Evolutionary conservation across 1,139 yeast species (phyloP).

Genomic region (Nakaseomyces uthaithaninus): DNA sequence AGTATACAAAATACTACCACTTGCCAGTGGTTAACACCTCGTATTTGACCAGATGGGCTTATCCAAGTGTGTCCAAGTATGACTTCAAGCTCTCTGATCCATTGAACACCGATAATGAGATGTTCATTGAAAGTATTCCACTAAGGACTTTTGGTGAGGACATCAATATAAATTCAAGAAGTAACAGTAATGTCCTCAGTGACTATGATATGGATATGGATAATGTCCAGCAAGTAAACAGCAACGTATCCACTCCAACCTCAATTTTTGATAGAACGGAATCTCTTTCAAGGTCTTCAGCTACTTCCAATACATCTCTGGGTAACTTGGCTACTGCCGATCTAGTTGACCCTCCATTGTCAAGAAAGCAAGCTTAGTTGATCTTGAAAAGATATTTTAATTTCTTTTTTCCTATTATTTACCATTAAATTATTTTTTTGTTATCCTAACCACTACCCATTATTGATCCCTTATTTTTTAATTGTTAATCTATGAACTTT

Average conservation of each 20-base stretch:
- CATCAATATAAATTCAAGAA: conserved; percentile 1
- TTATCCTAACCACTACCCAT: not conserved
- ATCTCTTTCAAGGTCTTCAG: conserved; percentile 28
- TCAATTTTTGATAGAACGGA: conserved; percentile 25
- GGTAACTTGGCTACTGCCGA: conserved; percentile 10
- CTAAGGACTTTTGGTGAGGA: conserved; percentile 10
- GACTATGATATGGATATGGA: conserved; percentile 7
- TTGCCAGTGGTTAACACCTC: conserved; percentile 59
- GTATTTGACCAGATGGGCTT: conserved; percentile 82
- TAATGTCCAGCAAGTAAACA: not conserved
- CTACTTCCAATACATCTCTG: conserved; percentile 29
- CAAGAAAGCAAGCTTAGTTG: conserved; percentile 21
- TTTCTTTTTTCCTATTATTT: not conserved
- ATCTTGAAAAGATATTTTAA: conserved; percentile 12
- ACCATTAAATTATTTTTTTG: not conserved
- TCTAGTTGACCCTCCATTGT: conserved; percentile 19
- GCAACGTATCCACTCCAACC: conserved; percentile 12
- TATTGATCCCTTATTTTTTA: not conserved
- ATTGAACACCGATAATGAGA: conserved; percentile 20
- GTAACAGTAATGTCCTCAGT: conserved; percentile 3
- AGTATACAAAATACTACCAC: conserved; percentile 61
- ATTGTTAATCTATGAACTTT: conserved; percentile 5
- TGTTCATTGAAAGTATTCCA: conserved; percentile 29
- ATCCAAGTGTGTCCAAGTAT: conserved; percentile 35
- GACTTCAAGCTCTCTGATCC: conserved; percentile 34